These are phyloP conservation scores for Leccinum aurantiacum DNA, from an alignment of 768 basidiomycete genomes.

Conservation along the genomic window DNA sequence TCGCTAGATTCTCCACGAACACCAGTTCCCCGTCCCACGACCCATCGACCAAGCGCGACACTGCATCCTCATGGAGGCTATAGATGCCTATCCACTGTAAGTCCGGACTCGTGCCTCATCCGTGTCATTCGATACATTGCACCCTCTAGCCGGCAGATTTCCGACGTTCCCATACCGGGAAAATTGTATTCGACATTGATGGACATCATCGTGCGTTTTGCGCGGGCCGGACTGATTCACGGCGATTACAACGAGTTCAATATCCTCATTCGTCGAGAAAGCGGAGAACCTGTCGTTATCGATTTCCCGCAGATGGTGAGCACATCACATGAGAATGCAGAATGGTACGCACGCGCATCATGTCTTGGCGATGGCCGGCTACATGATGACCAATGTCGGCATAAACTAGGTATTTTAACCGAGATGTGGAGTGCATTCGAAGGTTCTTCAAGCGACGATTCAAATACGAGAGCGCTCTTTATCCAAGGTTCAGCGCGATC, in stretches of 20 bases:
- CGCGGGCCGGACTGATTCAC: conserved; percentile 92
- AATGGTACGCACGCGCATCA: conserved; percentile 61
- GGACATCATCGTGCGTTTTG: conserved; percentile 95
- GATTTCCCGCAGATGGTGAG: conserved; percentile 99
- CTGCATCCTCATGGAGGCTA: conserved; percentile 93
- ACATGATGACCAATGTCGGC: conserved; percentile 5
- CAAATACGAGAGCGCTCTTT: conserved; percentile 86
- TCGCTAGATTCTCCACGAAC: conserved; percentile 80
- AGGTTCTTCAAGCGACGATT: conserved; percentile 90
- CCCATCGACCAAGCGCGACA: conserved; percentile 96
- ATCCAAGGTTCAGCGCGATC: conserved; percentile 72
- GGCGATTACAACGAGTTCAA: conserved; percentile 99
- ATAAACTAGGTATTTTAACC: conserved; percentile 88
- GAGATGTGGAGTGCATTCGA: conserved; percentile 95
- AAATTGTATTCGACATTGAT: conserved; percentile 89
- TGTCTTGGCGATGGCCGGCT: conserved; percentile 15
- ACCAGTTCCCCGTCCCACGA: conserved; percentile 88
- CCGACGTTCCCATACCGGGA: conserved; percentile 80
- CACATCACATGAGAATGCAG: conserved; percentile 94
- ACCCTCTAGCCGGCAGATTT: conserved; percentile 73
- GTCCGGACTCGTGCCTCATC: conserved; percentile 23
- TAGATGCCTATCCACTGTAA: conserved; percentile 93
- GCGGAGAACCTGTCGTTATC: conserved; percentile 82
- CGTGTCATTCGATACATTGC: conserved; percentile 1
- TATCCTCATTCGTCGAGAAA: conserved; percentile 82